phyloP scores from a whole-genome alignment of 140 eudicot species.

The Flaveria floridana region DNA sequence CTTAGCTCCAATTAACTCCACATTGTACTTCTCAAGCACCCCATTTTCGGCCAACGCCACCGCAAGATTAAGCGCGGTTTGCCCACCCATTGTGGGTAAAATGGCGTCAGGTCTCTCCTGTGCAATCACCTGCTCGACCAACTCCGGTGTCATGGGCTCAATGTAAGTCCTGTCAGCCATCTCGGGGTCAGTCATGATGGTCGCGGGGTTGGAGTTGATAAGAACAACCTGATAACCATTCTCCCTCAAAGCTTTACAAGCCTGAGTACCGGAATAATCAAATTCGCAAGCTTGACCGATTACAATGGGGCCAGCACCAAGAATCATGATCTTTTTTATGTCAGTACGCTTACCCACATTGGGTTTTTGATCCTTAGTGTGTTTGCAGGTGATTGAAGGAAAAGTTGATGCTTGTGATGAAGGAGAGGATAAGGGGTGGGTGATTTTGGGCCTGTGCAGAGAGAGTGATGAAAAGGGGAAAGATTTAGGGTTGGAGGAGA shows the following conservation, averaged over 20 bases:
- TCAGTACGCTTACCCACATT: constrained; percentile 77
- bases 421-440: constrained; percentile 14
- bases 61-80: constrained; percentile 92
- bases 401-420: constrained; percentile 29
- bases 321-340: constrained; percentile 84
- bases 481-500: constrained; percentile 24
- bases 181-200: constrained; percentile 98
- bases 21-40: constrained; percentile 72
- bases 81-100: constrained; percentile 98
- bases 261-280: constrained; percentile 95
- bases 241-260: constrained; percentile 87
- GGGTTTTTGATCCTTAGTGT: not conserved
- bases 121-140: constrained; percentile 79
- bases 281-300: constrained; percentile 98
- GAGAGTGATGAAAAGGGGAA: constrained; percentile 23
- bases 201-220: constrained; percentile 88
- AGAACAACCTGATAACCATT: constrained; percentile 88
- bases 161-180: constrained; percentile 93
- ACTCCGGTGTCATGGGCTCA: constrained; percentile 88
- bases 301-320: constrained; percentile 95
- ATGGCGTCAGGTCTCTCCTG: constrained; percentile 92
- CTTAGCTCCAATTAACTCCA: constrained; percentile 93
- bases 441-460: constrained; percentile 12
- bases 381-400: not conserved
- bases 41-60: constrained; percentile 94